A percentile compares a stretch with the other conserved stretches of the same genome.
Evolutionary conservation across 306 rosid genomes (phyloP).

Genomic region (Argentina anserina): DNA sequence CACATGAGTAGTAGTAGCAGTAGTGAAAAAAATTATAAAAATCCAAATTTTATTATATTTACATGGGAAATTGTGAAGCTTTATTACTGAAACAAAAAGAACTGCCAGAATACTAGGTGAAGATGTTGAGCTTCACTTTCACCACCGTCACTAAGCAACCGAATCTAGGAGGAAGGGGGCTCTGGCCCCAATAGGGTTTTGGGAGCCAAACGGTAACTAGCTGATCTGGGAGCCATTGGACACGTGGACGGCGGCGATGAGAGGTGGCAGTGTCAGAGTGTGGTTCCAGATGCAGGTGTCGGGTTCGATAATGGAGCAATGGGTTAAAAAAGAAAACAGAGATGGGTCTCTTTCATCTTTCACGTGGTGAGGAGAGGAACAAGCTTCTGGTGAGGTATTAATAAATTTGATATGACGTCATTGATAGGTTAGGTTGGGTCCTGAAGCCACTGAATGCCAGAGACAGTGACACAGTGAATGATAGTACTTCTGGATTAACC

Average conservation of each 20-base stretch:
- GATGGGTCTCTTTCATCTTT: slow-evolving; percentile 30
- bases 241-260: slow-evolving; percentile 54
- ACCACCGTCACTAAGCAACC: slow-evolving; percentile 28
- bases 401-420: slow-evolving; percentile 27
- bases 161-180: slow-evolving; percentile 41
- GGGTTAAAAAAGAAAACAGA: slow-evolving; percentile 25
- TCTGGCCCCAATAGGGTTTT: slow-evolving; percentile 26
- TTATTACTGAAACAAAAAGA: slow-evolving; percentile 2
- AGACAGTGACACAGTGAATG: background rate
- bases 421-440: background rate
- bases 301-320: slow-evolving; percentile 17
- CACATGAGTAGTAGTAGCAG: slow-evolving; percentile 23
- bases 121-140: slow-evolving; percentile 22
- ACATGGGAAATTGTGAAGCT: slow-evolving; percentile 40
- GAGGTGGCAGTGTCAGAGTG: slow-evolving; percentile 35
- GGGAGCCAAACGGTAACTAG: slow-evolving; percentile 46
- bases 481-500: background rate
- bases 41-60: slow-evolving; percentile 5
- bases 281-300: slow-evolving; percentile 23
- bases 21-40: background rate
- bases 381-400: slow-evolving; percentile 21
- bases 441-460: background rate
- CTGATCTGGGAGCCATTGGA: slow-evolving; percentile 1
- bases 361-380: slow-evolving; percentile 58
- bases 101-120: slow-evolving; percentile 33